These are phyloP conservation scores for Periconia macrospinosa DNA, from an alignment of 2,329 filamentous ascomycete genomes.

Conservation along the genomic window DNA sequence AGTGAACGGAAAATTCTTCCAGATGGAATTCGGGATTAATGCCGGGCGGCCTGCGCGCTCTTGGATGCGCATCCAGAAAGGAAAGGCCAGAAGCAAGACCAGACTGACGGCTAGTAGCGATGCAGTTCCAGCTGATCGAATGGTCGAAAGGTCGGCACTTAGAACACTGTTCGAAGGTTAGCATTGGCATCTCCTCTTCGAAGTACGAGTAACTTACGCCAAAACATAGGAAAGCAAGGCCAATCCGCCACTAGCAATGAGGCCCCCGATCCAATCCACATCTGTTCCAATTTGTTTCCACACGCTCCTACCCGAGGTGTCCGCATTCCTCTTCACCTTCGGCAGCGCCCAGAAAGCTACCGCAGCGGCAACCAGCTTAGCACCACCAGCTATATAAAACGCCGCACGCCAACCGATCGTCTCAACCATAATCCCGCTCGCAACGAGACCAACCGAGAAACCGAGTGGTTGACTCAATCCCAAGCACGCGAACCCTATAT, in stretches of 20 bases:
- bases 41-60: constrained; percentile 18
- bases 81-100: constrained; percentile 27
- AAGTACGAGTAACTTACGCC: constrained; percentile 17
- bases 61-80: constrained; percentile 34
- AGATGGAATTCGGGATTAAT: constrained; percentile 46
- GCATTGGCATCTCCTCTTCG: neutral
- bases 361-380: constrained; percentile 39
- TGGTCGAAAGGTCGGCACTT: constrained; percentile 24
- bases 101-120: constrained; percentile 26
- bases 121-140: constrained; percentile 21
- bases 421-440: constrained; percentile 47
- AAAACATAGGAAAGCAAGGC: constrained; percentile 28
- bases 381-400: constrained; percentile 46
- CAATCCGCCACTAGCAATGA: constrained; percentile 26
- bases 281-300: constrained; percentile 20
- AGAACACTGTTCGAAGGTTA: constrained; percentile 18
- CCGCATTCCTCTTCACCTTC: constrained; percentile 12
- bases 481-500: constrained; percentile 43
- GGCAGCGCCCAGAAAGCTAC: constrained; percentile 33
- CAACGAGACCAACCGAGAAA: constrained; percentile 54
- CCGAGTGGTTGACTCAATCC: constrained; percentile 54
- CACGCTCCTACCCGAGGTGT: neutral
- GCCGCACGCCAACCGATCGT: constrained; percentile 23
- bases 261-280: constrained; percentile 33
- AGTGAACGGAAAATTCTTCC: constrained; percentile 59